A percentile compares a stretch with the other conserved stretches of the same genome.
These are phyloP conservation scores for Elongisporangium senticosum DNA, from an alignment of 352 stramenopile genomes.

Conservation along the genomic window DNA sequence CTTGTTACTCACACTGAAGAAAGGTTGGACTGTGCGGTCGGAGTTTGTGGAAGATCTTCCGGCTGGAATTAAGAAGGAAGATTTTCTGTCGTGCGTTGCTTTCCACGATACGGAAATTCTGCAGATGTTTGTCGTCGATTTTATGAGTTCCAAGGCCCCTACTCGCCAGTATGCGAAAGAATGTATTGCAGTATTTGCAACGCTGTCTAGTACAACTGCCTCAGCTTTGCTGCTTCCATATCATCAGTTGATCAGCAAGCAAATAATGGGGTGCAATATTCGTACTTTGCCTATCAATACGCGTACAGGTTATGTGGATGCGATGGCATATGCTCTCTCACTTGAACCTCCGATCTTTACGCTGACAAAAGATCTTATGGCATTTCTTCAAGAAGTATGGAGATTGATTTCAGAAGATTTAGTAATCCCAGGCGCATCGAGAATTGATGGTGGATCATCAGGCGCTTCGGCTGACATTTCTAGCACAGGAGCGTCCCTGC, in stretches of 20 bases:
- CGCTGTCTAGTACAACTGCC: slow-evolving; percentile 45
- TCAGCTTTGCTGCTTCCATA: slow-evolving; percentile 78
- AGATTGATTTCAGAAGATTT: slow-evolving; percentile 74
- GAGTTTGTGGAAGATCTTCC: slow-evolving; percentile 29
- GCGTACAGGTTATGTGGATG: slow-evolving; percentile 79
- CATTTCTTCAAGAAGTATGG: slow-evolving; percentile 85
- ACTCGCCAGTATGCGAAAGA: slow-evolving; percentile 65
- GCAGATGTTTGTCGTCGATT: slow-evolving; percentile 85
- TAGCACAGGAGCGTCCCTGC: slow-evolving; percentile 2
- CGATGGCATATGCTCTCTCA: slow-evolving; percentile 74
- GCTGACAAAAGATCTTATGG: slow-evolving; percentile 81
- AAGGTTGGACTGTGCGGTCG: slow-evolving; percentile 40
- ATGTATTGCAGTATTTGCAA: slow-evolving; percentile 56
- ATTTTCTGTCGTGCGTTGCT: slow-evolving; percentile 62
- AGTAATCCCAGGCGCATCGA: slow-evolving; percentile 14
- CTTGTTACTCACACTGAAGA: slow-evolving; percentile 50
- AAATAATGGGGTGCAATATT: slow-evolving; percentile 77
- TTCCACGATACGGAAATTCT: slow-evolving; percentile 86
- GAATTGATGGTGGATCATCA: slow-evolving; percentile 4
- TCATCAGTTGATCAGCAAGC: slow-evolving; percentile 80
- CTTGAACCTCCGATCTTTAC: slow-evolving; percentile 76
- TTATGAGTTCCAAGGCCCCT: slow-evolving; percentile 69
- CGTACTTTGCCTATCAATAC: slow-evolving; percentile 61
- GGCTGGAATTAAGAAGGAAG: slow-evolving; percentile 39
- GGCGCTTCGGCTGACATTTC: slow-evolving; percentile 8